Evolutionary conservation across 2,329 filamentous ascomycete species (phyloP).

Genomic region (Colletotrichum australisinense): DNA sequence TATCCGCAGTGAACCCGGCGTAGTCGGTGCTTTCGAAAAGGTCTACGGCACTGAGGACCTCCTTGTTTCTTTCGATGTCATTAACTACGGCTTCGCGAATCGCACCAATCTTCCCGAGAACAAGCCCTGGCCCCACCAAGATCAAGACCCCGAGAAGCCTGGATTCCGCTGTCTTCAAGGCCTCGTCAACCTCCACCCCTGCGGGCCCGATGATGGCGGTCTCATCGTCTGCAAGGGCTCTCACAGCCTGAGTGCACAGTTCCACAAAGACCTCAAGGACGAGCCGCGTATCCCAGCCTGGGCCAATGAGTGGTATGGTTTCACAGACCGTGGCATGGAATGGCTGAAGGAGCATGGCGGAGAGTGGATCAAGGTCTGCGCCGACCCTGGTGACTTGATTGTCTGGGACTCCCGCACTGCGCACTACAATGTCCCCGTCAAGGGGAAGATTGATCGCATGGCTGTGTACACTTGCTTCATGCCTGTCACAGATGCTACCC

Average conservation of each 20-base stretch:
- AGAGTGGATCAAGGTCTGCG: slow-evolving; percentile 50
- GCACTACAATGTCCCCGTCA: slow-evolving; percentile 56
- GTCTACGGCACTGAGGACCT: slow-evolving; percentile 58
- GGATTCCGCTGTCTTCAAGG: slow-evolving; percentile 64
- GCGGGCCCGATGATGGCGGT: slow-evolving; percentile 48
- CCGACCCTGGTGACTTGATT: slow-evolving; percentile 55
- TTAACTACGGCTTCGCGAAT: slow-evolving; percentile 57
- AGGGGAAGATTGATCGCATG: slow-evolving; percentile 43
- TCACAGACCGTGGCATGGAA: slow-evolving; percentile 48
- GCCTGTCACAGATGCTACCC: slow-evolving; percentile 51
- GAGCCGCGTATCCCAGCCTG: slow-evolving; percentile 49
- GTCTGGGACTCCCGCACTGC: slow-evolving; percentile 59
- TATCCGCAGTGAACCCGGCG: slow-evolving; percentile 58
- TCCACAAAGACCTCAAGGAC: slow-evolving; percentile 47
- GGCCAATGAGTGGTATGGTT: slow-evolving; percentile 49
- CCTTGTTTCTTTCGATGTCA: slow-evolving; percentile 60
- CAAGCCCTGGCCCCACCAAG: slow-evolving; percentile 59
- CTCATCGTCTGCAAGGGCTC: slow-evolving; percentile 47
- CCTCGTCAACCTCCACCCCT: slow-evolving; percentile 56
- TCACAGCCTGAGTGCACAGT: slow-evolving; percentile 45
- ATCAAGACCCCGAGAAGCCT: slow-evolving; percentile 51
- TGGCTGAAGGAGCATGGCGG: slow-evolving; percentile 48
- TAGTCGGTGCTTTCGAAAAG: slow-evolving; percentile 57
- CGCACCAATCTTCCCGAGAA: slow-evolving; percentile 48
- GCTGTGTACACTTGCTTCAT: slow-evolving; percentile 54